Conservation (phyloP, 2,329 filamentous ascomycete species). For the Curvularia spicifera region DNA sequence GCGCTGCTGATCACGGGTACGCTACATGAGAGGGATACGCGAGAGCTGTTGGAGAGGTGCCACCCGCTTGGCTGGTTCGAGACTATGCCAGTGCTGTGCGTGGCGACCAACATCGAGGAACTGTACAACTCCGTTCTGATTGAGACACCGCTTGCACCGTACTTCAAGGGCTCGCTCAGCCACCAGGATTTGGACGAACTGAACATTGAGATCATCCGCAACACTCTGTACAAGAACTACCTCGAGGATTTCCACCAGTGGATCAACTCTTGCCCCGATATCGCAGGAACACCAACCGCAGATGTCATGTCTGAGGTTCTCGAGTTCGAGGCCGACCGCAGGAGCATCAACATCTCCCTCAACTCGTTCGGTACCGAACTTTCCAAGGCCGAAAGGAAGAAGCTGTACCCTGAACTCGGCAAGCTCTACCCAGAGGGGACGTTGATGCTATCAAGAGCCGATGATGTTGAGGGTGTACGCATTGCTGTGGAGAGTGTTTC, state of each 20-base stretch:
- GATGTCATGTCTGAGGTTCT: slow-evolving; percentile 96
- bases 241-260: slow-evolving; percentile 97
- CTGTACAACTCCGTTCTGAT: slow-evolving; percentile 98
- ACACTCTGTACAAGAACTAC: slow-evolving; percentile 99
- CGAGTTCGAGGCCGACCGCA: slow-evolving; percentile 94
- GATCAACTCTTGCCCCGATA: slow-evolving; percentile 86
- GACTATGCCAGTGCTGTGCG: slow-evolving; percentile 96
- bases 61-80: slow-evolving; percentile 99
- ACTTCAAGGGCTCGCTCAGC: slow-evolving; percentile 96
- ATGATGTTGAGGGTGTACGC: slow-evolving; percentile 91
- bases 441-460: slow-evolving; percentile 90
- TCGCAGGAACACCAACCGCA: slow-evolving; percentile 84
- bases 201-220: slow-evolving; percentile 98
- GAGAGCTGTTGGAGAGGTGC: slow-evolving; percentile 92
- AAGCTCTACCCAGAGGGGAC: slow-evolving; percentile 92
- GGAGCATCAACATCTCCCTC: slow-evolving; percentile 98
- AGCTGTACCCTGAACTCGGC: slow-evolving; percentile 93
- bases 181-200: slow-evolving; percentile 97
- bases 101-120: slow-evolving; percentile 98
- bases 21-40: slow-evolving; percentile 94
- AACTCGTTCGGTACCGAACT: slow-evolving; percentile 98
- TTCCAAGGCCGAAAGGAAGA: slow-evolving; percentile 90
- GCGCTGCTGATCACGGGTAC: slow-evolving; percentile 97
- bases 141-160: slow-evolving; percentile 92
- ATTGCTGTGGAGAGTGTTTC: slow-evolving; percentile 90